These are phyloP conservation scores for Fusarium kyushuense DNA, from an alignment of 2,329 filamentous ascomycete species.

Conservation along the genomic window DNA sequence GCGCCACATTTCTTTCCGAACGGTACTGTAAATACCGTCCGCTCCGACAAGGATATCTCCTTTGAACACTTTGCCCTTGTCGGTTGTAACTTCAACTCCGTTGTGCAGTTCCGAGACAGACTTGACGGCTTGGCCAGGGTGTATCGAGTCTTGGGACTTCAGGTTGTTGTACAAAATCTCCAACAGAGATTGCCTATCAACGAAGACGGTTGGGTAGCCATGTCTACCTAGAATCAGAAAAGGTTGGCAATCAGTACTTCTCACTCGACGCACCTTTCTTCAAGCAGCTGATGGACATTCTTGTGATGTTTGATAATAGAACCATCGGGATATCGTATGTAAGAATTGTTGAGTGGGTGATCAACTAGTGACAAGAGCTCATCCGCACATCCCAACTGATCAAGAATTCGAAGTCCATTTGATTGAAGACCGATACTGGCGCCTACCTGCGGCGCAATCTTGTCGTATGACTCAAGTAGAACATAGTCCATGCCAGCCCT, in stretches of 20 bases:
- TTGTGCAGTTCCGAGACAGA: background rate
- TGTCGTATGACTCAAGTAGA: conserved; percentile 58
- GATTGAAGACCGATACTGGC: conserved; percentile 61
- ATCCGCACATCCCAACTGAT: conserved; percentile 52
- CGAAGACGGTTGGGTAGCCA: conserved; percentile 51
- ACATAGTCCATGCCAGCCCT: conserved; percentile 57
- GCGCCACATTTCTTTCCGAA: conserved; percentile 51
- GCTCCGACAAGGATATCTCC: conserved; percentile 55
- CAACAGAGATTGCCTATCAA: conserved; percentile 54
- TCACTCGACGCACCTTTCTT: background rate
- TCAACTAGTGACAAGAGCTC: background rate
- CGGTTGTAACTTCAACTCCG: background rate
- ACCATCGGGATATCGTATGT: background rate
- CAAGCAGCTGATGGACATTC: accelerated
- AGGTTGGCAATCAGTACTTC: accelerated
- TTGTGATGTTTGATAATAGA: background rate
- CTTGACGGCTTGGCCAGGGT: conserved; percentile 32
- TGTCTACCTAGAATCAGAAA: conserved; percentile 21
- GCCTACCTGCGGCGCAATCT: conserved; percentile 60
- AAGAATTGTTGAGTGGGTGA: background rate
- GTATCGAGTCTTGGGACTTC: conserved; percentile 43
- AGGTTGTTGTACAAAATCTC: conserved; percentile 52
- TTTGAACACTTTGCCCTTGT: conserved; percentile 27
- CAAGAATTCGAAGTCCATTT: conserved; percentile 59
- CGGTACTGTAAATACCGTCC: conserved; percentile 57